A percentile compares a stretch with the other conserved stretches of the same genome.
These are phyloP conservation scores for Trypanosoma conorhini DNA, from an alignment of 208 protist genomes.

Conservation along the genomic window DNA sequence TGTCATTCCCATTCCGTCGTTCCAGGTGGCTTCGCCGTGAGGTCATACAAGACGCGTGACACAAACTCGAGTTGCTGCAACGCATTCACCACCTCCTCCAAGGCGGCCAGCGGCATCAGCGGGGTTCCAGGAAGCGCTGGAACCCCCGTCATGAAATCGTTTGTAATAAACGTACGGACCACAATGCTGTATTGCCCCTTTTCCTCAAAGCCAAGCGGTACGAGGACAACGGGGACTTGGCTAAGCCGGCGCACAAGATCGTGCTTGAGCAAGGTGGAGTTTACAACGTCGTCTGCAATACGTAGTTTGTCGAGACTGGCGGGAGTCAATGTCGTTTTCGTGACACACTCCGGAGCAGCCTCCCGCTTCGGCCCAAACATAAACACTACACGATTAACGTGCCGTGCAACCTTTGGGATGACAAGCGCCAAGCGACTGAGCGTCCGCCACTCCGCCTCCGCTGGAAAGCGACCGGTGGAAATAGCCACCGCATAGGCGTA, in stretches of 20 bases:
- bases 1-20: constrained; percentile 98
- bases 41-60: constrained; percentile 94
- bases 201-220: constrained; percentile 91
- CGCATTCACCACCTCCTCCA: constrained; percentile 82
- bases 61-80: constrained; percentile 83
- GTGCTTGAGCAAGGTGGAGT: constrained; percentile 69
- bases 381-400: constrained; percentile 95
- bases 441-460: constrained; percentile 62
- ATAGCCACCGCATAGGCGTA: constrained; percentile 95
- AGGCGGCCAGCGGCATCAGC: constrained; percentile 76
- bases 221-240: constrained; percentile 94
- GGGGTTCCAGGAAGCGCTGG: constrained; percentile 85
- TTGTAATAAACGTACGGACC: constrained; percentile 96
- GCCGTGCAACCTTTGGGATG: constrained; percentile 92
- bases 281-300: constrained; percentile 90
- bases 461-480: constrained; percentile 49
- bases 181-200: constrained; percentile 72
- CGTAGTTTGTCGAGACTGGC: constrained; percentile 90
- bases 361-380: constrained; percentile 72
- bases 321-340: constrained; percentile 67
- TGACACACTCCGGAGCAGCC: constrained; percentile 43
- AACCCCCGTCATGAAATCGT: constrained; percentile 97
- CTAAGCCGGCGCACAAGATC: constrained; percentile 82
- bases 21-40: constrained; percentile 97
- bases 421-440: constrained; percentile 76